Percentiles rank a stretch among this genome's conserved stretches.
phyloP scores from a whole-genome alignment of 1,284 basidiomycete species.

The Termitomyces sp. region DNA sequence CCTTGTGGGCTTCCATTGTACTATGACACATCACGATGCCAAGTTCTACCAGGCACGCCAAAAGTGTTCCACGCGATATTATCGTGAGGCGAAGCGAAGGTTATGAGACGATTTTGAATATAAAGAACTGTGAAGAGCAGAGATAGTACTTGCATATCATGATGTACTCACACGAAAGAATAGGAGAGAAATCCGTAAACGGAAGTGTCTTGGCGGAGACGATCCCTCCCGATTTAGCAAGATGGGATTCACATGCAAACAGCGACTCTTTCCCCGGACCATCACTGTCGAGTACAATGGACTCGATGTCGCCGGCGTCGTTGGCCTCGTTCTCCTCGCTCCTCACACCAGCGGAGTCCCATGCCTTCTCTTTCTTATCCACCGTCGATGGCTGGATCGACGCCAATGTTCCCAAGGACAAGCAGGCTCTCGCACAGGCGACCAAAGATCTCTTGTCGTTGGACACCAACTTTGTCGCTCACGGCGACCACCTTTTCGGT shows the following conservation, averaged over 20 bases:
- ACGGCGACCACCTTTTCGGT: conserved; percentile 8
- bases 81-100: no score
- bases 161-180: neutral
- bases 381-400: conserved; percentile 26
- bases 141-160: neutral
- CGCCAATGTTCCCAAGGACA: conserved; percentile 31
- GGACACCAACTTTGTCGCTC: conserved; percentile 28
- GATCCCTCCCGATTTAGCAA: conserved; percentile 15
- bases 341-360: conserved; percentile 33
- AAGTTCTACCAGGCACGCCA: conserved; percentile 1
- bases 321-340: conserved; percentile 21
- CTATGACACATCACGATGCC: neutral
- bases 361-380: conserved; percentile 40
- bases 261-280: conserved; percentile 8
- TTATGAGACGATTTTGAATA: no score
- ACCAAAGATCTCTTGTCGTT: conserved; percentile 69
- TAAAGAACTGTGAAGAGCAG: conserved; percentile 1
- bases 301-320: conserved; percentile 16
- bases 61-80: neutral
- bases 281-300: conserved; percentile 11
- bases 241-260: conserved; percentile 16
- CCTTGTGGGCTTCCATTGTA: conserved; percentile 1
- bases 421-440: conserved; percentile 61
- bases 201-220: conserved; percentile 1
- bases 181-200: neutral